A percentile compares a stretch with the other conserved stretches of the same genome.
Conservation (phyloP, 768 basidiomycete species). For the Gautieria morchelliformis region DNA sequence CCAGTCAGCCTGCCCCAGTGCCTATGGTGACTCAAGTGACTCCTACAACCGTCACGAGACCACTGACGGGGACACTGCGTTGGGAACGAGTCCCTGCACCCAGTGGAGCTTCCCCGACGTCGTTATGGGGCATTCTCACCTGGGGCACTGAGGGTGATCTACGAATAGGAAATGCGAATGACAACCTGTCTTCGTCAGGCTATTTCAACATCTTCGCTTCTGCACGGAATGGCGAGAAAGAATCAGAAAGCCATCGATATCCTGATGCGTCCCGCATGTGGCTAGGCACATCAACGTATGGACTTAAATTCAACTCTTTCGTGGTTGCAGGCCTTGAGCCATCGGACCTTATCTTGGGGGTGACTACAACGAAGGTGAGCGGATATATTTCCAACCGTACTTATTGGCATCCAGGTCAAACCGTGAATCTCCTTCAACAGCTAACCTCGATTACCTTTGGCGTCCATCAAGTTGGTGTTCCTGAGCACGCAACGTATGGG, state of each 20-base stretch:
- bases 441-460: background rate
- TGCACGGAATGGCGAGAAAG: background rate
- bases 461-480: background rate
- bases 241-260: background rate
- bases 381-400: background rate
- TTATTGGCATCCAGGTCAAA: background rate
- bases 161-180: background rate
- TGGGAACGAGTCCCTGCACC: background rate
- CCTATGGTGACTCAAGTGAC: background rate
- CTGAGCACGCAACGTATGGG: no score
- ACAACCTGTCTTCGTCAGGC: background rate
- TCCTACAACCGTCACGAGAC: background rate
- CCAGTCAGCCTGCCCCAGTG: background rate
- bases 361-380: background rate
- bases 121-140: conserved; percentile 1
- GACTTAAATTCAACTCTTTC: background rate
- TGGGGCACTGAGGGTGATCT: background rate
- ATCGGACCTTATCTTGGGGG: background rate
- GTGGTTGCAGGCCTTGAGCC: conserved; percentile 2
- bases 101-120: background rate
- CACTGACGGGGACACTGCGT: background rate
- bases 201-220: background rate
- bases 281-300: conserved; percentile 4
- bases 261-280: background rate
- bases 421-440: background rate